Base-by-base conservation (phyloP, 139 green algal genomes). In the Chlamydomonas applanata region DNA sequence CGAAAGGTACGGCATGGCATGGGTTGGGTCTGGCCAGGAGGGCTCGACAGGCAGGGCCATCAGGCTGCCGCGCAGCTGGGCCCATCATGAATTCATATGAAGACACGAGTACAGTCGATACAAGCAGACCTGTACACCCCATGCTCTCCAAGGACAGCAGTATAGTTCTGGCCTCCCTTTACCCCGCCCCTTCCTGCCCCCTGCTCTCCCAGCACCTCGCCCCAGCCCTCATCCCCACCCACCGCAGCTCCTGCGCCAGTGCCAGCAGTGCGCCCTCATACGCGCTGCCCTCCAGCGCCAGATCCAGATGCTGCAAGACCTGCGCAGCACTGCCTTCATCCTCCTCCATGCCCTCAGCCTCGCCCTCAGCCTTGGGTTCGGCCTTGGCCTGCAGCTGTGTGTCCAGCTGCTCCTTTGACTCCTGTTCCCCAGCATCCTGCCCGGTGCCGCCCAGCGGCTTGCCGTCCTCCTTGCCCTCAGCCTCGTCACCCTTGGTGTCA, bases 191-290 rank as follows among this genome's bases (percentile, higher is more conserved):
- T n/a, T n/a, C n/a, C n/a, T n/a, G n/a, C n/a, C n/a, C n/a, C n/a
- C n/a, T n/a, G n/a, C n/a, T n/a, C n/a, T n/a, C 40, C 40, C 40
- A 49, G 40, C 40, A 49, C 40, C 40, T 11, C 40, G 11, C 54
- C 22, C 54, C 22, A 7, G 54, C 54, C n/a, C 54, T 17, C 17
- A 14, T 14, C 54, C 22, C 13, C 54, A 27, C 54, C 13, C 59
- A 66, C 59, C 59, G 24, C 59, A 66, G 11, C n/a, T 35, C 30
- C 59, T 35, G n/a, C n/a, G 35, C n/a, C 59, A 66, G 34, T 30
- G 59, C 59, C 24, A 66, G 59, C 24, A 66, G 59, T 29, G 59
- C 59, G 17, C 17, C 59, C 59, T 66, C 59, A 30, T 66, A 66
- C 59, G n/a, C 4, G 40, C 40, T 49, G 40, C 11, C 11, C 40